These are phyloP conservation scores for Deakozyma indianensis DNA, from an alignment of 805 yeast species.

Conservation along the genomic window DNA sequence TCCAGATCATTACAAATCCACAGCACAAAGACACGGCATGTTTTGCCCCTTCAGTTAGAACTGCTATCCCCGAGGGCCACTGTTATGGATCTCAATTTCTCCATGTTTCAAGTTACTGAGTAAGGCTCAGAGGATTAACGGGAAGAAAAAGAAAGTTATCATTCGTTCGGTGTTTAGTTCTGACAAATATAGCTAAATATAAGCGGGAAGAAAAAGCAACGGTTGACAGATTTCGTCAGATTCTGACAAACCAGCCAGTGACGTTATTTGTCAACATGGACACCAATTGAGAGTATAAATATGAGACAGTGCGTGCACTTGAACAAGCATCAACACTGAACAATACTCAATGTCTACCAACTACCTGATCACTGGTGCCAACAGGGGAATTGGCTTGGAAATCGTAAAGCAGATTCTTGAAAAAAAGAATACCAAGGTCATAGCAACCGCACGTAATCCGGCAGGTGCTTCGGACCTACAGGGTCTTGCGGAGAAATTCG, in stretches of 20 bases:
- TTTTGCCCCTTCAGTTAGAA: not conserved
- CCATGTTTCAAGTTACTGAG: not conserved
- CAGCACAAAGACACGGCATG: no score
- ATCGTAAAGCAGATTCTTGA: slow-evolving; percentile 17
- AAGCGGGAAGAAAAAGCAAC: no score
- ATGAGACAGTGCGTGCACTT: not conserved
- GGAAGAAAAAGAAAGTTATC: not conserved
- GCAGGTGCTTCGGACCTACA: slow-evolving; percentile 6
- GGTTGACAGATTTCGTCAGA: no score
- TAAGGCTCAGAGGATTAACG: not conserved
- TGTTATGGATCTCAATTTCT: no score
- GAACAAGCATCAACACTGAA: not conserved
- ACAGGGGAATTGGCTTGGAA: slow-evolving; percentile 24
- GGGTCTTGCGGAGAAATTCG: slow-evolving; percentile 3
- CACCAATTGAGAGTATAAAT: not conserved
- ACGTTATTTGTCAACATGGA: not conserved
- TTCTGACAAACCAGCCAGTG: not conserved
- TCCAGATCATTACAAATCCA: not conserved
- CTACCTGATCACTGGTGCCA: slow-evolving; percentile 25
- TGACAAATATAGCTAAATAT: not conserved
- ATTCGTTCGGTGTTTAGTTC: not conserved
- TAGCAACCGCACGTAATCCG: slow-evolving; percentile 13
- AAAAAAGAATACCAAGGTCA: slow-evolving; percentile 12
- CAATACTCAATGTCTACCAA: no score
- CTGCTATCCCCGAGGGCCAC: not conserved